These are phyloP conservation scores for Puya raimondii DNA, from an alignment of 176 grass and related monocot species.

Conservation along the genomic window DNA sequence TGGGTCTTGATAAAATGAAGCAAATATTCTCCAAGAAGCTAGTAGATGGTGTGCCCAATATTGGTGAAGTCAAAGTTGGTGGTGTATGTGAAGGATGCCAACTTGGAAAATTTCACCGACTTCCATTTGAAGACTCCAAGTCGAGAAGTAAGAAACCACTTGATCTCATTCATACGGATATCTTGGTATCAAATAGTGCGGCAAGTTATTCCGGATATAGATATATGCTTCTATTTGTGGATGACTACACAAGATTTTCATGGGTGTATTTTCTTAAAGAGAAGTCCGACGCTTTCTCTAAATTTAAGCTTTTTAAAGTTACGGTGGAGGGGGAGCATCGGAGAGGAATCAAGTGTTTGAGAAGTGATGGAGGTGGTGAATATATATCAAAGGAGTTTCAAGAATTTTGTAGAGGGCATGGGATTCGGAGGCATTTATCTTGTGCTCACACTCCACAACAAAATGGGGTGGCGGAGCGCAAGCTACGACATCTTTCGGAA, in stretches of 20 bases:
- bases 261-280: neutral
- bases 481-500: neutral
- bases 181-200: neutral
- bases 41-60: too few relatives aligned
- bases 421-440: neutral
- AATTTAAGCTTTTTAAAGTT: neutral
- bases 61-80: too few relatives aligned
- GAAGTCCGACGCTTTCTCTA: neutral
- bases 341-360: neutral
- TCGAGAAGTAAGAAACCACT: neutral
- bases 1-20: neutral
- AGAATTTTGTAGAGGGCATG: neutral
- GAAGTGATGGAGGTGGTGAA: neutral
- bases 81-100: conserved; percentile 5
- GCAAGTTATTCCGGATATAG: neutral
- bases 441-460: neutral
- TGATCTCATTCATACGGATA: neutral
- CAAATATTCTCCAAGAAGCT: neutral
- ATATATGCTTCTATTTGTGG: neutral
- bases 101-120: neutral
- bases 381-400: neutral
- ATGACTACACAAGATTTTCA: neutral
- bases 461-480: neutral
- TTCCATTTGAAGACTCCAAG: neutral
- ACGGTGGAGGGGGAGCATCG: neutral